Evolutionary conservation across 495 filamentous ascomycete species (phyloP).

Genomic region (Talaromyces ruber): DNA sequence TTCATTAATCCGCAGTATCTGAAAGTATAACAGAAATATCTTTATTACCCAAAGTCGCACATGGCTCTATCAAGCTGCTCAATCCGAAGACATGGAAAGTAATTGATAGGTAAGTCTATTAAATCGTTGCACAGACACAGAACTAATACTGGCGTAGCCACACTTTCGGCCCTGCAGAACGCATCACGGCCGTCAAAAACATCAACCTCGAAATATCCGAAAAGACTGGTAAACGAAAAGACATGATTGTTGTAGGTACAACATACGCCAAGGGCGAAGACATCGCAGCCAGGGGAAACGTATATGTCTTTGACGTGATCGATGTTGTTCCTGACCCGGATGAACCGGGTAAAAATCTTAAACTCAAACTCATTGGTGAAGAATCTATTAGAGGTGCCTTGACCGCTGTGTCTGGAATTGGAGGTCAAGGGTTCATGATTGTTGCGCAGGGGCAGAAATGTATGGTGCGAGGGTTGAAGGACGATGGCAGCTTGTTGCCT

Average conservation of each 20-base stretch:
- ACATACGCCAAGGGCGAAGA: conserved; percentile 81
- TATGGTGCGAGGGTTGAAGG: conserved; percentile 92
- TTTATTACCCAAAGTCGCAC: conserved; percentile 60
- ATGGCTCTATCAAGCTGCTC: conserved; percentile 63
- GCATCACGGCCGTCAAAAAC: conserved; percentile 70
- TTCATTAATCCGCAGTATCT: background rate
- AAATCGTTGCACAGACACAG: background rate
- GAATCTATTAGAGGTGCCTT: conserved; percentile 94
- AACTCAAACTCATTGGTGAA: conserved; percentile 74
- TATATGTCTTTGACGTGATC: conserved; percentile 90
- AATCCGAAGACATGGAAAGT: conserved; percentile 66
- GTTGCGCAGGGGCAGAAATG: conserved; percentile 93
- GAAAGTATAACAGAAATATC: conserved; percentile 24
- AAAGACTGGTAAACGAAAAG: conserved; percentile 72
- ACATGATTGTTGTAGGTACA: conserved; percentile 78
- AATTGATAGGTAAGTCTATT: conserved; percentile 58
- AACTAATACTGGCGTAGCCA: conserved; percentile 20
- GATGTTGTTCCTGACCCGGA: conserved; percentile 84
- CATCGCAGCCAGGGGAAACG: conserved; percentile 67
- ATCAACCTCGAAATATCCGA: conserved; percentile 86
- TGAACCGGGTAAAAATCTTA: conserved; percentile 72
- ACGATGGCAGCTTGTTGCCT: conserved; percentile 82
- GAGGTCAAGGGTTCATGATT: conserved; percentile 86
- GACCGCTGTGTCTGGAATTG: conserved; percentile 75
- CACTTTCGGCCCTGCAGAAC: conserved; percentile 59